Conservation (phyloP, 2,329 filamentous ascomycete genomes). For the Cadophora sp. region DNA sequence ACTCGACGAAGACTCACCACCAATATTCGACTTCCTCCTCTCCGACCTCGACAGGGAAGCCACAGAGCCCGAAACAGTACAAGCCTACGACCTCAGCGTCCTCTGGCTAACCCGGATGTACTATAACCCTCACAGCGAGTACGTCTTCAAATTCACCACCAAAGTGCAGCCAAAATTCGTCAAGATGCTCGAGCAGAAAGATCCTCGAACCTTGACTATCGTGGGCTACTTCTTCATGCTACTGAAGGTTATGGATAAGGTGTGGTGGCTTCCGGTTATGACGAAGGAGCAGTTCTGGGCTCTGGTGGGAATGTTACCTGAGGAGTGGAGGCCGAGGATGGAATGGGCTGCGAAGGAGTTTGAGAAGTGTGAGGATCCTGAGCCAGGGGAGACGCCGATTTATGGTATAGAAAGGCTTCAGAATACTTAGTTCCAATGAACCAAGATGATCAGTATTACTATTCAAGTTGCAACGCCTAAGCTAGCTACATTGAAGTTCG, state of each 20-base stretch:
- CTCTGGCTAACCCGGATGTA: constrained; percentile 69
- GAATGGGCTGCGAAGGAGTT: constrained; percentile 32
- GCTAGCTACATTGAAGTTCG: too few relatives aligned
- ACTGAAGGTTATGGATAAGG: constrained; percentile 64
- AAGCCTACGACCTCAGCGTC: constrained; percentile 65
- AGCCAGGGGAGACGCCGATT: background rate
- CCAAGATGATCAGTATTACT: background rate
- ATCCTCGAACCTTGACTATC: constrained; percentile 67
- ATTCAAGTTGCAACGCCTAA: background rate
- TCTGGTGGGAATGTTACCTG: constrained; percentile 33
- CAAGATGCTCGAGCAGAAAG: constrained; percentile 62
- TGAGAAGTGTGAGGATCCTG: constrained; percentile 13
- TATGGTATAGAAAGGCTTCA: constrained; percentile 4
- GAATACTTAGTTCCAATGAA: background rate
- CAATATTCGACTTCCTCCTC: constrained; percentile 43
- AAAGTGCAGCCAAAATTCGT: constrained; percentile 65
- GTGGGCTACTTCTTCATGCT: constrained; percentile 72
- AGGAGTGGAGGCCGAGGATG: constrained; percentile 35
- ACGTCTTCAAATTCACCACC: constrained; percentile 66
- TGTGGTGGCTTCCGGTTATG: constrained; percentile 74
- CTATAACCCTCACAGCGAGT: constrained; percentile 60
- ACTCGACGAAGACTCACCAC: constrained; percentile 8
- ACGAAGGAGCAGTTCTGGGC: constrained; percentile 67
- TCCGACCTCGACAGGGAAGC: constrained; percentile 41
- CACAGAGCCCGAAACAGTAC: constrained; percentile 47